Percentiles rank a stretch among this genome's conserved stretches.
Conservation (phyloP, 2,329 filamentous ascomycete species). For the Scytalidium sp. region DNA sequence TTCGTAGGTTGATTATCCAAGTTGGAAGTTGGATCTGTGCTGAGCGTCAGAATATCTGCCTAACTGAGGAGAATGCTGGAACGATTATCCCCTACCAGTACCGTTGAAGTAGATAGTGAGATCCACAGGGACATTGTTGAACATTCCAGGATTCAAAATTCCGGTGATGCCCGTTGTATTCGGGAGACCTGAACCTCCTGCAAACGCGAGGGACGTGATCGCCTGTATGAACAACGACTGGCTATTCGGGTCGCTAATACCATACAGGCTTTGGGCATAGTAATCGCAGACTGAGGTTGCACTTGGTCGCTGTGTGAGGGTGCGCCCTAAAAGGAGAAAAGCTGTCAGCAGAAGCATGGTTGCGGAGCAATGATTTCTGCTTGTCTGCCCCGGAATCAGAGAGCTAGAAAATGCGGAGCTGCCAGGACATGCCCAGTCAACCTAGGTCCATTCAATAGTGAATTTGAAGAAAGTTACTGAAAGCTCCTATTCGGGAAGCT, state of each 20-base stretch:
- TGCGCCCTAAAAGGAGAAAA: not conserved
- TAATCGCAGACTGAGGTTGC: slow-evolving; percentile 30
- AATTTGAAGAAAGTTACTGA: too few relatives aligned
- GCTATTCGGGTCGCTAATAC: slow-evolving; percentile 19
- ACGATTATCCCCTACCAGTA: slow-evolving; percentile 7
- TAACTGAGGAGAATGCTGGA: not conserved
- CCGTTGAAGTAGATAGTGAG: slow-evolving; percentile 30
- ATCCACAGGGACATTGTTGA: slow-evolving; percentile 17
- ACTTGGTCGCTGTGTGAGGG: slow-evolving; percentile 19
- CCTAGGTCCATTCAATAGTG: too few relatives aligned
- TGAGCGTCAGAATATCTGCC: not conserved
- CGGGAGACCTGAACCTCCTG: slow-evolving; percentile 17
- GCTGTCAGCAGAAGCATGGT: not conserved
- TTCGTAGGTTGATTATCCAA: slow-evolving; percentile 22
- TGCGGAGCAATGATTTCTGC: not conserved
- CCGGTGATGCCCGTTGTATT: slow-evolving; percentile 21
- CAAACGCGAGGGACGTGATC: slow-evolving; percentile 29
- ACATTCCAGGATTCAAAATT: slow-evolving; percentile 26
- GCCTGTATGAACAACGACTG: slow-evolving; percentile 25
- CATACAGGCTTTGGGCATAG: slow-evolving; percentile 23
- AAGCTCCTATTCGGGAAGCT: too few relatives aligned
- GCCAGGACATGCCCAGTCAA: too few relatives aligned
- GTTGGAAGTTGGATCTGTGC: slow-evolving; percentile 20
- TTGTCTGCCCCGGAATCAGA: too few relatives aligned
- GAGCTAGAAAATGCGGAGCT: too few relatives aligned